Base-by-base conservation (phyloP, 1,139 yeast species). In the Suhomyces guaymorum region DNA sequence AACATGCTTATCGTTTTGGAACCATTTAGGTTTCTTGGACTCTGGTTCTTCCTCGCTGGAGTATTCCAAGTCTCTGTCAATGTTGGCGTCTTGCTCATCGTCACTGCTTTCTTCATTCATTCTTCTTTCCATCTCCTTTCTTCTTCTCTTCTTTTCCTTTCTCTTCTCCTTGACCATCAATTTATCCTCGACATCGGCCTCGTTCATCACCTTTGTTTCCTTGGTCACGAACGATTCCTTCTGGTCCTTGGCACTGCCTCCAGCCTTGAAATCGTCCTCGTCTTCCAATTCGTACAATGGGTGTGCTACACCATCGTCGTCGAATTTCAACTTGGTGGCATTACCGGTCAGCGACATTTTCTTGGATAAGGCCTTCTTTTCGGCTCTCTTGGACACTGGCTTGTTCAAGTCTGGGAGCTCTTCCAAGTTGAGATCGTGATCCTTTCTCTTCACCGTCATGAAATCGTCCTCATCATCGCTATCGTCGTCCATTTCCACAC, bases 221-320 rank as follows among this genome's bases (percentile, higher is more conserved):
- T 75, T 75, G 10, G 49, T 58, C 30, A 92, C 76, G 51, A 80
- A 94, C 41, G 78, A 73, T 23, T 70, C 61, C 61, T 85, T 86
- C 60, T 87, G 95, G 4, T 57, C 61, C 32, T 65, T 66, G 1
- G 92, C 90, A 51, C 79, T 85, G 34, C 97, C 97, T 18, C 73
- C 78, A 45, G 75, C 78, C 44, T 62, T 74, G 74, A 94, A 92
- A 42, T 85, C 95, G 30, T 82, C 95, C 59, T 89, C 97, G 47
- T 83, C 88, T 55, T 88, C 92, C 42, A 92, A 71, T 61, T 92
- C 97, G 54, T 92, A 92, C 10, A 90, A 70, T 10, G 95, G 86
- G 61, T 90, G 97, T 0, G 97, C 82, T 7, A 72, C 70, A 26
- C 99, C 99, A 3, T 92, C 97, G 45, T 92, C 98, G 55, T 92